phyloP scores from a whole-genome alignment of 1,284 basidiomycete species.

The Hypsizygus ulmarius region DNA sequence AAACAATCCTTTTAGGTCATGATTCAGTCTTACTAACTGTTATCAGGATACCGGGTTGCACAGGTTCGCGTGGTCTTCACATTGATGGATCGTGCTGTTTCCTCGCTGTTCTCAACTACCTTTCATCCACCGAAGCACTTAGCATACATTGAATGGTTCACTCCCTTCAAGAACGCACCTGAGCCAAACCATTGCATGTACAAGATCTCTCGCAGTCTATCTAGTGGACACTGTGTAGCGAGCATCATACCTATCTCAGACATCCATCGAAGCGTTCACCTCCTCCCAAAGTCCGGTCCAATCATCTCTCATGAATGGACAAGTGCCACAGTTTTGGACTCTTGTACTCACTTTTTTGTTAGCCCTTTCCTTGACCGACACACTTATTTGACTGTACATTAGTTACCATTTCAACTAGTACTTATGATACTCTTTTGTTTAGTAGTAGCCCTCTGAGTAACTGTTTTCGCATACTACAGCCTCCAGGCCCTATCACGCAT shows the following conservation, averaged over 20 bases:
- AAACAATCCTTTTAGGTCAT: background rate
- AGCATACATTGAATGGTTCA: constrained; percentile 6
- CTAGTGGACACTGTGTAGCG: constrained; percentile 9
- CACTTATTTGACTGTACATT: no score
- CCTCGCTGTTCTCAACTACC: background rate
- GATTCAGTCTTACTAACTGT: background rate
- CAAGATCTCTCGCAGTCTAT: constrained; percentile 3
- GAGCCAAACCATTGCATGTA: constrained; percentile 11
- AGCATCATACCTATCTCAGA: constrained; percentile 21
- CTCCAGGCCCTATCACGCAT: no score
- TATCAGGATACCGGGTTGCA: background rate
- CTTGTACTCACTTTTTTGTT: constrained; percentile 9
- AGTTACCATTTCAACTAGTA: no score
- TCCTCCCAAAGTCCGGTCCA: constrained; percentile 22
- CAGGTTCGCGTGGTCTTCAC: background rate
- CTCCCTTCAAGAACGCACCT: background rate
- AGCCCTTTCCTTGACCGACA: background rate
- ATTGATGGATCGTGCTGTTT: background rate
- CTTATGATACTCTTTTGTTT: no score
- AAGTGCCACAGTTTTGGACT: constrained; percentile 19
- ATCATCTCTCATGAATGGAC: constrained; percentile 20
- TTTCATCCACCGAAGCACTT: background rate
- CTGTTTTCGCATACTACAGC: no score
- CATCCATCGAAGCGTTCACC: constrained; percentile 22
- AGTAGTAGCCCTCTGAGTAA: no score